Conservation (phyloP, 2,329 filamentous ascomycete genomes). For the Aspergillus quadricinctus region DNA sequence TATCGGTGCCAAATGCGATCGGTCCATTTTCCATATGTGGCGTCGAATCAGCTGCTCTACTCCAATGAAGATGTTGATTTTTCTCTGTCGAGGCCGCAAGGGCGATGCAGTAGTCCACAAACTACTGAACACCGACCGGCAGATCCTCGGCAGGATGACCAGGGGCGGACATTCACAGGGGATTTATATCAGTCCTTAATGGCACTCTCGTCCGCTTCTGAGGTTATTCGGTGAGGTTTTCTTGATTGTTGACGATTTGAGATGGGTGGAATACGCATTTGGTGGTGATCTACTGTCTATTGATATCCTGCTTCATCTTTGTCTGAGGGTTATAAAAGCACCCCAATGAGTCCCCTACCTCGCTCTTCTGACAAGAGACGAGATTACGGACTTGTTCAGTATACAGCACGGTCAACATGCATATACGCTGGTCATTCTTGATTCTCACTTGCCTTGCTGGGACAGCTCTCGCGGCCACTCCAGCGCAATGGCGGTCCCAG, state of each 20-base stretch:
- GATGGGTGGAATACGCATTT: neutral
- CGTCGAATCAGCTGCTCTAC: neutral
- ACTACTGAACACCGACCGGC: neutral
- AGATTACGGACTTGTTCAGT: neutral
- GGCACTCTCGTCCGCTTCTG: neutral
- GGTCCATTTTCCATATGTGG: neutral
- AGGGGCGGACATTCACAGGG: slow-evolving; percentile 8
- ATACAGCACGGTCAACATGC: slow-evolving; percentile 13
- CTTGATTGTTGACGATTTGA: neutral
- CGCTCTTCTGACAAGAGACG: neutral
- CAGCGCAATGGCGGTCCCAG: slow-evolving; percentile 37
- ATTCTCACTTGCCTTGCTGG: slow-evolving; percentile 17
- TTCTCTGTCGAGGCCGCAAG: neutral
- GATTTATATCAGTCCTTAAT: slow-evolving; percentile 5
- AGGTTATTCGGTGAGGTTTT: neutral
- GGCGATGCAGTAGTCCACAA: neutral
- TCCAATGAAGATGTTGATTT: neutral
- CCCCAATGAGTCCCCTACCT: neutral
- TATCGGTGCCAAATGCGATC: neutral
- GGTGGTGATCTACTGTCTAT: neutral
- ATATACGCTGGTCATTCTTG: slow-evolving; percentile 9
- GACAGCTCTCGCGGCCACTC: slow-evolving; percentile 27
- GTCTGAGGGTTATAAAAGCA: neutral
- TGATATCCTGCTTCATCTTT: neutral
- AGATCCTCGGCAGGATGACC: neutral